Base-by-base conservation (phyloP, 2,329 filamentous ascomycete genomes). In the Esteya vermicola region DNA sequence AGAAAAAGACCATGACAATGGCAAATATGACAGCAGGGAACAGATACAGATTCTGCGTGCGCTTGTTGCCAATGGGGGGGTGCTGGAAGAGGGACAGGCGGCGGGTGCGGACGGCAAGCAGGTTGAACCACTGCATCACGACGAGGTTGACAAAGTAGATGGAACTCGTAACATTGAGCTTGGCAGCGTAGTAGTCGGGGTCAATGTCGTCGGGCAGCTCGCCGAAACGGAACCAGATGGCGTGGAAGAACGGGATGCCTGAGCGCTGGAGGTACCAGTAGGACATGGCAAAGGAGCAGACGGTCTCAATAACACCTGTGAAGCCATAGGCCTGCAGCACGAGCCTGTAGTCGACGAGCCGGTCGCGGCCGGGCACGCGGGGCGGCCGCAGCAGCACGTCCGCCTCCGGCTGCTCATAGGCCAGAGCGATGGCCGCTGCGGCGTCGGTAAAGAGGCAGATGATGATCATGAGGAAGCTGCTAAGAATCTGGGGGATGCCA, bases 71-170 rank as follows among this genome's bases (percentile, higher is more conserved):
- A 8, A 71, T 45, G 0, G 81, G 81, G 4, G 78, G 75, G 48
- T 86, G 81, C 52, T 84, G 77, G 55, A 88, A 76, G 47, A 88
- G 72, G 41, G 72, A 72, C 19, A 80, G 63, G 1, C 72, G 65
- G 1, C 77, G 65, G 2, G 75, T 88, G 14, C 81, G 68, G 6
- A 82, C 67, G 2, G 76, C 75, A 51, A 86, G 69, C 4, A 86
- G 63, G 52, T 81, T 84, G 64, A 85, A 85, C 65, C 77, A 78
- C 65, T 84, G 79, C 80, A 88, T 85, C 36, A 88, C 76, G 3
- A 89, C 82, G 19, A 89, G 62, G 43, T 78, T 88, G 48, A 86
- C 72, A 50, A 88, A 88, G 57, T 88, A 88, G 44, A 89, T 78
- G 14, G 76, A 81, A 28, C 72, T 79, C 0, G 79, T 80, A 44